Evolutionary conservation across 2,329 filamentous ascomycete species (phyloP).

Genomic region (Hypomyces perniciosus): DNA sequence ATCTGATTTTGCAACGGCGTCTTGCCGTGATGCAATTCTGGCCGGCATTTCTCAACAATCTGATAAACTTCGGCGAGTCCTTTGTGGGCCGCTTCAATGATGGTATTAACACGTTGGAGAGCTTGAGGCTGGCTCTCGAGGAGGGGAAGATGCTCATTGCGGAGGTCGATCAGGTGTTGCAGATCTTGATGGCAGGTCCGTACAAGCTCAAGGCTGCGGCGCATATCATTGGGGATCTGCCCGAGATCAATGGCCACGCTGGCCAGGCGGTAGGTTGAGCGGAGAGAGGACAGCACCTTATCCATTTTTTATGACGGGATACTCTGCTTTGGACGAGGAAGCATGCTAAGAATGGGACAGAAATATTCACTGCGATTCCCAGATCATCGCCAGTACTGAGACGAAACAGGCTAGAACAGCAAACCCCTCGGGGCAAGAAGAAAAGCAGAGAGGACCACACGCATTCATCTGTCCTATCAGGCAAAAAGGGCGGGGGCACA

Average conservation of each 20-base stretch:
- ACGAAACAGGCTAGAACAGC: neutral
- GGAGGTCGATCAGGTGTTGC: conserved; percentile 27
- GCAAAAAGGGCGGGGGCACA: neutral
- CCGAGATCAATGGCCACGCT: conserved; percentile 17
- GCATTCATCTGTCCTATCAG: neutral
- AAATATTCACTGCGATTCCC: neutral
- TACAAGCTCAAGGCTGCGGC: conserved; percentile 26
- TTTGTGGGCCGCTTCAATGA: conserved; percentile 24
- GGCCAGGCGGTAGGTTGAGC: conserved; percentile 5
- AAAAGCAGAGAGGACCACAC: neutral
- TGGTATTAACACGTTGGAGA: conserved; percentile 22
- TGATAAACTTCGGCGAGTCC: conserved; percentile 23
- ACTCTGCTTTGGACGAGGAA: neutral
- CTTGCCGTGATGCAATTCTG: conserved; percentile 16
- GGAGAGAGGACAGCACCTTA: neutral
- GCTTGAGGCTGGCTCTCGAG: conserved; percentile 19
- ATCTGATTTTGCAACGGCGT: conserved; percentile 17
- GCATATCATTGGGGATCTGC: conserved; percentile 23
- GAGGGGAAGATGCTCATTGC: conserved; percentile 22
- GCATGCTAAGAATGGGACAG: neutral
- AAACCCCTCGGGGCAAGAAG: neutral
- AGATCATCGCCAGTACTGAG: neutral
- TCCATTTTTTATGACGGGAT: neutral
- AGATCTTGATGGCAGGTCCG: conserved; percentile 27
- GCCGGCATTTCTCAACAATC: conserved; percentile 26